Conservation (phyloP, 352 stramenopile genomes). For the Aphanomyces cochlioides region DNA sequence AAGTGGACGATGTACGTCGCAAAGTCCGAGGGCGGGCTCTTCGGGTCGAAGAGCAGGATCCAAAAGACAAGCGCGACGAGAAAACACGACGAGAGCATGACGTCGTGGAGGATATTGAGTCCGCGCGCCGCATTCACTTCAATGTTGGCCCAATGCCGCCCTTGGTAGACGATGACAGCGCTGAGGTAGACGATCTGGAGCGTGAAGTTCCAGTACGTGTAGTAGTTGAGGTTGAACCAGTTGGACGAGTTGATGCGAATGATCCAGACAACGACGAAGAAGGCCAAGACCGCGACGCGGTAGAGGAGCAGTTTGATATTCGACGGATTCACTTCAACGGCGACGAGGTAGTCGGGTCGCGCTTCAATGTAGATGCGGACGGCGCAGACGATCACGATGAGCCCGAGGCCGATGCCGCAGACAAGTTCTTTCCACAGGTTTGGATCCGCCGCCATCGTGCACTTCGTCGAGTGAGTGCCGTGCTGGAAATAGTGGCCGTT, state of each 20-base stretch:
- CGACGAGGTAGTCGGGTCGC: background rate
- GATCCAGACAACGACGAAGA: conserved; percentile 16
- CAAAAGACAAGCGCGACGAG: conserved; percentile 21
- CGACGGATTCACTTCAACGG: background rate
- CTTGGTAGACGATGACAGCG: background rate
- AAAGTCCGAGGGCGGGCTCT: background rate
- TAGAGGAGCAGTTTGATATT: background rate
- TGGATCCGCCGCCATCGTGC: background rate
- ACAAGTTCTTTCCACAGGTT: conserved; percentile 9
- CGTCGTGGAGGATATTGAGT: conserved; percentile 25
- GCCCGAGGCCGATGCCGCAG: background rate
- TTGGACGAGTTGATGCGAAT: background rate
- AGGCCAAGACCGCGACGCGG: background rate
- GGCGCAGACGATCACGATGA: background rate
- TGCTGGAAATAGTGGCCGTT: background rate
- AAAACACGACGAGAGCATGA: conserved; percentile 6
- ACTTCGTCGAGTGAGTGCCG: background rate
- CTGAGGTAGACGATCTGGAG: conserved; percentile 22
- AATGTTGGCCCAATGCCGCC: background rate
- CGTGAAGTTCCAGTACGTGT: conserved; percentile 29
- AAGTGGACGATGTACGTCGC: conserved; percentile 13
- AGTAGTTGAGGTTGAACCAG: conserved; percentile 22
- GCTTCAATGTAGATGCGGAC: conserved; percentile 7
- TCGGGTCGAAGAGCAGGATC: conserved; percentile 15
- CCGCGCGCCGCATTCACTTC: background rate